Conservation (phyloP, 192 early-diverging fungal species). For the Coemansia sp. region DNA sequence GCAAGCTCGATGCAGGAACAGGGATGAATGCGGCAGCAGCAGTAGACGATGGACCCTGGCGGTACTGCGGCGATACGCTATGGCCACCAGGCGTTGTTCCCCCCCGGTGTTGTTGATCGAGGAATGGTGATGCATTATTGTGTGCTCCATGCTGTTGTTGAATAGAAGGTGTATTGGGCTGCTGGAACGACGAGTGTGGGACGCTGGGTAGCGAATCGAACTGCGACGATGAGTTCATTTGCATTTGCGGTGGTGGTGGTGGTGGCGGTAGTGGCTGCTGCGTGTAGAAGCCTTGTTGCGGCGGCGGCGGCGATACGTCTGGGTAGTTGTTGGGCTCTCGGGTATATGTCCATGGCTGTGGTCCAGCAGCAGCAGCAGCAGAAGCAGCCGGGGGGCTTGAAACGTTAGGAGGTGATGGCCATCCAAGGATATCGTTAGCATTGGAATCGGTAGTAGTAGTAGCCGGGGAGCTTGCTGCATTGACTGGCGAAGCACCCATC, state of each 20-base stretch:
- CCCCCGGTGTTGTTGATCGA: neutral
- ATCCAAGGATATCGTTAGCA: conserved; percentile 16
- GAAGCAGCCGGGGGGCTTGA: conserved; percentile 6
- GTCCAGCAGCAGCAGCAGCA: neutral
- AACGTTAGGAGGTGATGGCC: conserved; percentile 29
- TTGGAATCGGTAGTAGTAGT: neutral
- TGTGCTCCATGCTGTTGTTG: neutral
- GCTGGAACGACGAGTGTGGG: conserved; percentile 14
- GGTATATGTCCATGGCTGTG: neutral
- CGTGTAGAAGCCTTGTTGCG: neutral
- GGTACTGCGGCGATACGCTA: neutral
- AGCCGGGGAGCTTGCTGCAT: neutral
- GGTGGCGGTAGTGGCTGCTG: neutral
- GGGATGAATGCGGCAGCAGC: conserved; percentile 37
- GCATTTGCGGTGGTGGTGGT: neutral
- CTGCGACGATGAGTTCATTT: neutral
- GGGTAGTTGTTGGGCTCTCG: neutral
- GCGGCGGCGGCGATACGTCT: neutral
- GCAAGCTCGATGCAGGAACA: conserved; percentile 33
- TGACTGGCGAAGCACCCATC: neutral
- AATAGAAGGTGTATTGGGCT: conserved; percentile 2
- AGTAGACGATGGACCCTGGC: neutral
- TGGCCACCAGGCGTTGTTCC: neutral
- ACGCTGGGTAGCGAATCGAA: conserved; percentile 26
- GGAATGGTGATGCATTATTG: neutral